Evolutionary conservation across 176 grass and related monocot species (phyloP).

Genomic region (Oryza nivara): DNA sequence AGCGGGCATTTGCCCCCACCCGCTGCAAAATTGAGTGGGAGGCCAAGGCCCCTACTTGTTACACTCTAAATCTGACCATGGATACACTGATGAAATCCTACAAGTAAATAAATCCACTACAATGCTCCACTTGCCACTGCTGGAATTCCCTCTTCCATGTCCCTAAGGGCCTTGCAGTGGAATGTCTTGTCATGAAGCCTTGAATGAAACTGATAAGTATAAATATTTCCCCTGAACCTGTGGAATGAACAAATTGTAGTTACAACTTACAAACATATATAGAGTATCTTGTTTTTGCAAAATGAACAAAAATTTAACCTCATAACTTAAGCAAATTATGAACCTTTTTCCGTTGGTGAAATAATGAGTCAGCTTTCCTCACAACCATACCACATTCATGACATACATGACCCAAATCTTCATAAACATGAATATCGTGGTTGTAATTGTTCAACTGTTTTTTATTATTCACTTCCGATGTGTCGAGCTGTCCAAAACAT

Average conservation of each 20-base stretch:
- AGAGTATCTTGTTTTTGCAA: conserved; percentile 3
- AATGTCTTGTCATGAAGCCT: conserved; percentile 16
- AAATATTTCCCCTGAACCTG: conserved; percentile 94
- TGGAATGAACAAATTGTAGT: conserved; percentile 63
- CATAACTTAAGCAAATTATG: conserved; percentile 28
- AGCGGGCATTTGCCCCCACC: too few relatives aligned
- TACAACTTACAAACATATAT: conserved; percentile 18
- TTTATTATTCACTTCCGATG: conserved; percentile 45
- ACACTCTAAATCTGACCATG: too few relatives aligned
- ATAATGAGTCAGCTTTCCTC: conserved; percentile 80
- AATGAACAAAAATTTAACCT: conserved; percentile 28
- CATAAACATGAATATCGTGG: conserved; percentile 69
- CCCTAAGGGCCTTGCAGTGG: conserved; percentile 67
- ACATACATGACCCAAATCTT: conserved; percentile 90
- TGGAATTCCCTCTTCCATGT: conserved; percentile 86
- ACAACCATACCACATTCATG: conserved; percentile 88
- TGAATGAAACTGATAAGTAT: background rate
- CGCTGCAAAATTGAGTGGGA: too few relatives aligned
- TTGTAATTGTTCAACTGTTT: conserved; percentile 57
- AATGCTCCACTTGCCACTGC: conserved; percentile 78
- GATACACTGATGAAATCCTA: too few relatives aligned
- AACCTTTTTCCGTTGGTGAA: conserved; percentile 96
- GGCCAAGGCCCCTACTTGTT: too few relatives aligned
- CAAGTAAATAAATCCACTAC: too few relatives aligned
- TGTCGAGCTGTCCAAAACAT: conserved; percentile 51